Evolutionary conservation across 2,329 filamentous ascomycete genomes (phyloP).

Genomic region (Septoria petroselini): DNA sequence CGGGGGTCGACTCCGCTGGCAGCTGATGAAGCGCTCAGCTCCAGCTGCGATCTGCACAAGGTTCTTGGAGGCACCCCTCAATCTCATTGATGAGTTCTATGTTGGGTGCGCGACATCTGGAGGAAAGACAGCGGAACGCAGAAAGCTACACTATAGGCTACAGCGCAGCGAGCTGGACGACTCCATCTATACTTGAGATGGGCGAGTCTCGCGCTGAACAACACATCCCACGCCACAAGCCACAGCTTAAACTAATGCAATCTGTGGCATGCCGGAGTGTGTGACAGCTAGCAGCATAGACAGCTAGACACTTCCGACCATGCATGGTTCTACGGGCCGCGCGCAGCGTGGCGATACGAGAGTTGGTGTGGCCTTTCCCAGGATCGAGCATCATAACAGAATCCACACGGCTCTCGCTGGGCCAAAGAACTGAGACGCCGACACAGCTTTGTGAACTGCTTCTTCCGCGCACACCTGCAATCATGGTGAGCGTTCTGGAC

Average conservation of each 20-base stretch:
- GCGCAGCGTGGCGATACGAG: constrained; percentile 7
- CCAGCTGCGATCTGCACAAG: too few species aligned
- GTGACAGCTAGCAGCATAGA: too few species aligned
- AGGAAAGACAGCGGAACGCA: too few species aligned
- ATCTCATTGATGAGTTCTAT: too few species aligned
- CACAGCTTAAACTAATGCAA: background rate
- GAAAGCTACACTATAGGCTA: too few species aligned
- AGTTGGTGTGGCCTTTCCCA: constrained; percentile 1
- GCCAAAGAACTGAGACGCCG: background rate
- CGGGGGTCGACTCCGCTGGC: too few species aligned
- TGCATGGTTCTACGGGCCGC: constrained; percentile 9
- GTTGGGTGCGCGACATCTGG: too few species aligned
- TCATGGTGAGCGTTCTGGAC: background rate
- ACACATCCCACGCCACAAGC: background rate
- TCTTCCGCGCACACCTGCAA: background rate
- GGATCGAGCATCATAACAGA: background rate
- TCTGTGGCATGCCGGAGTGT: background rate
- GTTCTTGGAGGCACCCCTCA: too few species aligned
- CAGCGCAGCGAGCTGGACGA: too few species aligned
- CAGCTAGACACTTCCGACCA: background rate
- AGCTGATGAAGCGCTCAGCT: too few species aligned
- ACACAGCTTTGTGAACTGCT: background rate
- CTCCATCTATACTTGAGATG: too few species aligned
- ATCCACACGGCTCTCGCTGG: background rate
- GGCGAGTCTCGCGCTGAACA: too few species aligned